Percentiles rank a stretch among this genome's conserved stretches.
Conservation (phyloP, 495 filamentous ascomycete genomes). For the Usnea hakonensis region DNA sequence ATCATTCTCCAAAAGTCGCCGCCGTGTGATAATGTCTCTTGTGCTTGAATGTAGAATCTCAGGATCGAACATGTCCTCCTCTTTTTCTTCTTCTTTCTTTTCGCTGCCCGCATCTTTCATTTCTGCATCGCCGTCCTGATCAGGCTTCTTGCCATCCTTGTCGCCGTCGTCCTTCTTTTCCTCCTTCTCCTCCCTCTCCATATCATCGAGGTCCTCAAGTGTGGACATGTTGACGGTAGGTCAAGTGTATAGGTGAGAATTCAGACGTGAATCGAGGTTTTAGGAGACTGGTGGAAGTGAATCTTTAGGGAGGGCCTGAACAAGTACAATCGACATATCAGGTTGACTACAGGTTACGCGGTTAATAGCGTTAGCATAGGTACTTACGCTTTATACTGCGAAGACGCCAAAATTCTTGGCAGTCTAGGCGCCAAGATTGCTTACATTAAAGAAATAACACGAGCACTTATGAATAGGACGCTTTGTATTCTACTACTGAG, state of each 20-base stretch:
- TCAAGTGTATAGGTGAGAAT: not conserved
- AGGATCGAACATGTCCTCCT: constrained; percentile 76
- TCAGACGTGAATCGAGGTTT: not conserved
- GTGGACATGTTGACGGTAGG: constrained; percentile 59
- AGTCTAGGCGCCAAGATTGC: too few relatives aligned
- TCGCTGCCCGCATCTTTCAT: constrained; percentile 80
- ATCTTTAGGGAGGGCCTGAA: not conserved
- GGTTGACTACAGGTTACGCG: too few relatives aligned
- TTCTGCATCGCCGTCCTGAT: constrained; percentile 66
- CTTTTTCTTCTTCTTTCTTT: constrained; percentile 55
- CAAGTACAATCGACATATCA: too few relatives aligned
- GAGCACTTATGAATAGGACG: too few relatives aligned
- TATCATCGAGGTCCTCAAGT: constrained; percentile 73
- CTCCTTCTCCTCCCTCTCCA: constrained; percentile 71
- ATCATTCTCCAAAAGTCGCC: constrained; percentile 90
- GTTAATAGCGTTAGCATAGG: too few relatives aligned
- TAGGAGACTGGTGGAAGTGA: not conserved
- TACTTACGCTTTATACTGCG: too few relatives aligned
- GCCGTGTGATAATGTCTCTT: constrained; percentile 80
- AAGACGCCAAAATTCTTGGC: too few relatives aligned
- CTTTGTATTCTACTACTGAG: too few relatives aligned
- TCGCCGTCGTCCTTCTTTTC: constrained; percentile 53
- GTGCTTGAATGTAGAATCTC: constrained; percentile 88
- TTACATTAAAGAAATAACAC: too few relatives aligned
- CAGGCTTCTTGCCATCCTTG: constrained; percentile 50